Evolutionary conservation across 2,329 filamentous ascomycete species (phyloP).

Genomic region (Fusarium praegraminearum): DNA sequence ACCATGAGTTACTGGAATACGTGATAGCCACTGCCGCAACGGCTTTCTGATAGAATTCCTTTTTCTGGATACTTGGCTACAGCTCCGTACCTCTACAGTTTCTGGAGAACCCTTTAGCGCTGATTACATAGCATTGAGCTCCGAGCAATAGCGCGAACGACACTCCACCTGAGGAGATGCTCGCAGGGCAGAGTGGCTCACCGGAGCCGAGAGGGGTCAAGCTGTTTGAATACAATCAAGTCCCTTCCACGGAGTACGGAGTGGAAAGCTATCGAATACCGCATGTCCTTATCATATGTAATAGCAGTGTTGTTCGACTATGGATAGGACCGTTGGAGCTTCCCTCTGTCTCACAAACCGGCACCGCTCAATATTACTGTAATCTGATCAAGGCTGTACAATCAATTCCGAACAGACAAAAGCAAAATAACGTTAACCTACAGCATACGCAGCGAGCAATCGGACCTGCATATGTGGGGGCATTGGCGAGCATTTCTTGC

Average conservation of each 20-base stretch:
- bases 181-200: conserved; percentile 30
- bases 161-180: conserved; percentile 33
- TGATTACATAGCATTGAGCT: conserved; percentile 24
- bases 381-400: not conserved
- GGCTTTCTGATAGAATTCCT: not conserved
- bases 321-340: not conserved
- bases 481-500: conserved; percentile 22
- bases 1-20: conserved; percentile 22
- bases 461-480: conserved; percentile 42
- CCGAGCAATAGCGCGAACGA: conserved; percentile 27
- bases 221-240: conserved; percentile 5
- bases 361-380: not conserved
- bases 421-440: conserved; percentile 16
- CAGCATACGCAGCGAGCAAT: not conserved
- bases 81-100: not conserved
- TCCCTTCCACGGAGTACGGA: not conserved
- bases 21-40: not conserved
- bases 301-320: not conserved
- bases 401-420: not conserved
- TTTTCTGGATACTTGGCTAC: not conserved
- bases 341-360: not conserved
- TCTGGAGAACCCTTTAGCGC: conserved; percentile 8
- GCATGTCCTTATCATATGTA: not conserved
- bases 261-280: not conserved
- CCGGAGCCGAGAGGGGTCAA: conserved; percentile 24